These are phyloP conservation scores for Fusarium tanahbumbuense DNA, from an alignment of 2,329 filamentous ascomycete genomes.

Conservation along the genomic window DNA sequence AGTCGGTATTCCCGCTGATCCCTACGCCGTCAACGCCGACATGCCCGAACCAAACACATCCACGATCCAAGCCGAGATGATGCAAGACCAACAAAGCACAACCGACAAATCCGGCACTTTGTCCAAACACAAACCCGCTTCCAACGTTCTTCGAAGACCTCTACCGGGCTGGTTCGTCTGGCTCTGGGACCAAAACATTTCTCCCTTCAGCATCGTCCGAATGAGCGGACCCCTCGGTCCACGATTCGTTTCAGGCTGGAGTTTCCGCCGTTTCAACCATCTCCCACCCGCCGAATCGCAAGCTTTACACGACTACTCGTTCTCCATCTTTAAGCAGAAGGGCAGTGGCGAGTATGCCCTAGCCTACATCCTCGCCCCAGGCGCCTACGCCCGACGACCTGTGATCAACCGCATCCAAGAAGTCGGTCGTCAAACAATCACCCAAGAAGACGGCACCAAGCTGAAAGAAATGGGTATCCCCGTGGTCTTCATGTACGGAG, in stretches of 20 bases:
- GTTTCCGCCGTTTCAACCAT: constrained; percentile 89
- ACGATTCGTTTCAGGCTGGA: constrained; percentile 94
- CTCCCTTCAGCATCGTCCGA: constrained; percentile 90
- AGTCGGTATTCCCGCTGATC: constrained; percentile 94
- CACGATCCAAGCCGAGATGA: constrained; percentile 80
- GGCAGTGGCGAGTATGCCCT: constrained; percentile 95
- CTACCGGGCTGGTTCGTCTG: constrained; percentile 89
- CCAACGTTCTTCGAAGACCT: constrained; percentile 60
- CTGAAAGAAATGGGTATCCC: constrained; percentile 75
- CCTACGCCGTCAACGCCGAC: constrained; percentile 83
- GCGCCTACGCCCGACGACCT: constrained; percentile 89
- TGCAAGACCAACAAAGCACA: constrained; percentile 73
- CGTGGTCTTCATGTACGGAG: constrained; percentile 94
- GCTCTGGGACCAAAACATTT: constrained; percentile 97
- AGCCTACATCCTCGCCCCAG: constrained; percentile 91
- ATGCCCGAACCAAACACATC: constrained; percentile 83
- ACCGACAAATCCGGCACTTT: constrained; percentile 54
- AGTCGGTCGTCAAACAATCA: constrained; percentile 78
- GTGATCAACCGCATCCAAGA: constrained; percentile 87
- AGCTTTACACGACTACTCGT: constrained; percentile 91
- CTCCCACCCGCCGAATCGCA: constrained; percentile 83
- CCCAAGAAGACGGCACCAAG: constrained; percentile 43
- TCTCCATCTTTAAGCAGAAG: constrained; percentile 90
- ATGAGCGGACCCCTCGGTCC: constrained; percentile 91
- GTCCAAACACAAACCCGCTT: constrained; percentile 50